Evolutionary conservation across 305 asterid genomes (phyloP).

Genomic region (Withania somnifera): DNA sequence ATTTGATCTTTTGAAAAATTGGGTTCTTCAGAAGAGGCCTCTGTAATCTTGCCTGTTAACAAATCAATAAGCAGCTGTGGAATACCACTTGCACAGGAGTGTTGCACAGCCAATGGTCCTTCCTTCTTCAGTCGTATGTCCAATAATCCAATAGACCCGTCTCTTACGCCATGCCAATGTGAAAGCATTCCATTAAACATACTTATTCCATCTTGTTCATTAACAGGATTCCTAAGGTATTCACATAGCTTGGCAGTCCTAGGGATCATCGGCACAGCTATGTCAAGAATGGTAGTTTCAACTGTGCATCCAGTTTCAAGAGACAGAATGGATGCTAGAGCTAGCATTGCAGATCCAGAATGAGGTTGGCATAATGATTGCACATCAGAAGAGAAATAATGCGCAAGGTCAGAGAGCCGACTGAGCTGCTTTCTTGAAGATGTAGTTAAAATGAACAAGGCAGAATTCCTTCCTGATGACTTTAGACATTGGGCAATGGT

Average conservation of each 20-base stretch:
- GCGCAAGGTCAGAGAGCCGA: constrained; percentile 78
- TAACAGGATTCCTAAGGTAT: constrained; percentile 52
- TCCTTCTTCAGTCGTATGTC: constrained; percentile 91
- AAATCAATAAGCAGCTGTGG: constrained; percentile 92
- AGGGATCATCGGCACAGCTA: constrained; percentile 89
- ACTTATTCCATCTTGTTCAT: constrained; percentile 39
- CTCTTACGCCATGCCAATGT: constrained; percentile 78
- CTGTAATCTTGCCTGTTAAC: constrained; percentile 45
- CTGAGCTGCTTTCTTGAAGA: constrained; percentile 79
- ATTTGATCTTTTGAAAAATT: constrained; percentile 40
- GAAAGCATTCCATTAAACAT: constrained; percentile 56
- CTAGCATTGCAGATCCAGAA: constrained; percentile 90
- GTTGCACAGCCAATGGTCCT: constrained; percentile 97
- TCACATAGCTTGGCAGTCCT: constrained; percentile 92
- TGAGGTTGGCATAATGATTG: constrained; percentile 67
- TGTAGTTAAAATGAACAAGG: constrained; percentile 76
- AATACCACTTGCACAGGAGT: constrained; percentile 87
- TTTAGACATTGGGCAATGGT: constrained; percentile 69
- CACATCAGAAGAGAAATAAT: constrained; percentile 72
- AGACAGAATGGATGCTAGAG: constrained; percentile 81
- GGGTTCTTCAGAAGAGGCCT: constrained; percentile 30
- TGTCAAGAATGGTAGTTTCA: constrained; percentile 66
- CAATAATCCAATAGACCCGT: constrained; percentile 88
- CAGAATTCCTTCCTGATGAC: constrained; percentile 81
- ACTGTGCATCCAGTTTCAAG: constrained; percentile 67